phyloP scores from a whole-genome alignment of 2,329 filamentous ascomycete genomes.

The Capronia epimyces region DNA sequence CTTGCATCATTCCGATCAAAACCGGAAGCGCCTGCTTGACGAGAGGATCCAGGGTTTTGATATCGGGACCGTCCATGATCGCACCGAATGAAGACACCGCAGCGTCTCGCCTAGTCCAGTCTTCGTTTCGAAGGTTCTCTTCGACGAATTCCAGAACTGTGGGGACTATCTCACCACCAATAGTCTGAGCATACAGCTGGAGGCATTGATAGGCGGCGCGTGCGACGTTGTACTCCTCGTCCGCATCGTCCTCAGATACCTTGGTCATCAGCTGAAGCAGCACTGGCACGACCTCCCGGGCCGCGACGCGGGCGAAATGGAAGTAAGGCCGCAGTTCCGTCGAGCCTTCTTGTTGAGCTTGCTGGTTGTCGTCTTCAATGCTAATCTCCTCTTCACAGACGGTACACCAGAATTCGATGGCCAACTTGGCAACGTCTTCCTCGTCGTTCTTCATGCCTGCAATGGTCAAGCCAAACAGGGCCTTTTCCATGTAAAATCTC shows the following conservation, averaged over 20 bases:
- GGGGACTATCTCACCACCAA: conserved; percentile 74
- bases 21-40: conserved; percentile 93
- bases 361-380: conserved; percentile 93
- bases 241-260: conserved; percentile 93
- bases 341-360: conserved; percentile 64
- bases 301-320: conserved; percentile 90
- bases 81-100: conserved; percentile 95
- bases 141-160: conserved; percentile 90
- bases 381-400: conserved; percentile 98
- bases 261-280: conserved; percentile 83
- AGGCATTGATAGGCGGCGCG: conserved; percentile 94
- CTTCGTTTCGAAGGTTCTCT: conserved; percentile 77
- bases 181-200: conserved; percentile 89
- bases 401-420: conserved; percentile 99
- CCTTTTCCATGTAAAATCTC: conserved; percentile 99
- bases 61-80: conserved; percentile 97
- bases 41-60: conserved; percentile 83
- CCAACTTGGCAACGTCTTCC: conserved; percentile 95
- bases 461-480: conserved; percentile 92
- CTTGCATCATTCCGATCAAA: conserved; percentile 87
- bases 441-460: conserved; percentile 98
- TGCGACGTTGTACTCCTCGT: conserved; percentile 96
- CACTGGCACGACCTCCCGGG: conserved; percentile 88
- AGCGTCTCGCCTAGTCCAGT: conserved; percentile 93
- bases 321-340: conserved; percentile 87